Evolutionary conservation across 2,329 filamentous ascomycete genomes (phyloP).

Genomic region (Tolypocladium sp.): DNA sequence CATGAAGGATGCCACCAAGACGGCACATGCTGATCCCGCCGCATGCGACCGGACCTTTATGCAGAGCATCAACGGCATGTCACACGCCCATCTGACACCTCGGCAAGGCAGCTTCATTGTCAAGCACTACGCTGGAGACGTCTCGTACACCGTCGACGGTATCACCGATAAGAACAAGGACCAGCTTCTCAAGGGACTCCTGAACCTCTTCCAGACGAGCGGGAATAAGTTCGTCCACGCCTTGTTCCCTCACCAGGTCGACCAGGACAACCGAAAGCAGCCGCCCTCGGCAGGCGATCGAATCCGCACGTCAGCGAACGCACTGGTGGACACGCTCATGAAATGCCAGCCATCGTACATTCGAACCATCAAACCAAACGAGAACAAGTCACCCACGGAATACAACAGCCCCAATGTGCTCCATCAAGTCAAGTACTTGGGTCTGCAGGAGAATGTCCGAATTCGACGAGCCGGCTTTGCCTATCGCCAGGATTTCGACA

Average conservation of each 20-base stretch:
- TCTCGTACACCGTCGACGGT: slow-evolving; percentile 85
- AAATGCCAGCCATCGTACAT: slow-evolving; percentile 97
- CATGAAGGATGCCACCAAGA: slow-evolving; percentile 95
- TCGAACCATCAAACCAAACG: slow-evolving; percentile 97
- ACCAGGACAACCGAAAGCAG: slow-evolving; percentile 89
- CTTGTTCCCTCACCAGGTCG: slow-evolving; percentile 85
- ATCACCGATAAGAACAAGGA: slow-evolving; percentile 99
- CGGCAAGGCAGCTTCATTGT: slow-evolving; percentile 95
- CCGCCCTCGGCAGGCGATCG: slow-evolving; percentile 94
- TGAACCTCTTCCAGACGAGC: slow-evolving; percentile 78
- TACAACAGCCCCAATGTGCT: slow-evolving; percentile 89
- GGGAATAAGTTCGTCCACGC: slow-evolving; percentile 79
- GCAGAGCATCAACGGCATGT: slow-evolving; percentile 82
- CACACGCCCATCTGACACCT: slow-evolving; percentile 82
- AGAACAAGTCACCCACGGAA: slow-evolving; percentile 92
- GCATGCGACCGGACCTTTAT: slow-evolving; percentile 96
- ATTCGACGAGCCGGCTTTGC: slow-evolving; percentile 95
- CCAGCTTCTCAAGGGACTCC: slow-evolving; percentile 84
- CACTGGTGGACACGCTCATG: slow-evolving; percentile 90
- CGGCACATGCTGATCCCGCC: slow-evolving; percentile 89
- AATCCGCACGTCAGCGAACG: slow-evolving; percentile 90
- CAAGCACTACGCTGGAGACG: slow-evolving; percentile 97
- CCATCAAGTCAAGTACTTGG: slow-evolving; percentile 97
- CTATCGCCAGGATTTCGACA: slow-evolving; percentile 94
- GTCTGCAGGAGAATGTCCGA: slow-evolving; percentile 97